Evolutionary conservation across 106 monocot species (phyloP), one percentile per base, ranked within the genome.

Genomic region (Amphibolis antarctica): DNA sequence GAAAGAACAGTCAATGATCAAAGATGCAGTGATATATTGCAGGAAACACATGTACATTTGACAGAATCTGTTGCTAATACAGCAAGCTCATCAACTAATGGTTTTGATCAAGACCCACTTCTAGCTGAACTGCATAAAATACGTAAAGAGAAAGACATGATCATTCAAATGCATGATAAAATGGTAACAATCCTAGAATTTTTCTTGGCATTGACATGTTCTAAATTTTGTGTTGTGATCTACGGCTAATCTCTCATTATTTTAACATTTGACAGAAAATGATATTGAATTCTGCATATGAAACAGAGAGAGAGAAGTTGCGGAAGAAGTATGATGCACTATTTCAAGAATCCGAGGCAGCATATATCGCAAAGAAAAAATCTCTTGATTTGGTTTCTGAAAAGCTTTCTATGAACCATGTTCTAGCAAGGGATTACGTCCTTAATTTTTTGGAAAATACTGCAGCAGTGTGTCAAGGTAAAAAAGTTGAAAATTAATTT

Each of bases 401-500:
- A 12, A 92, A 92, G 73, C 73, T 92, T 63, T 17, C 30, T 12
- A 36, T 75, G 12, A 79, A 88, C 59, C 72, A 72, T 62, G 53
- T 79, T 28, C 66, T 92, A 59, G 87, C 87, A 25, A 77, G 84
- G 69, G 75, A 86, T 66, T 80, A 90, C 63, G 68, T 90, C 48
- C 55, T 69, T 13, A 77, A 78, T 59, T 86, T 87, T 59, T 67
- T 74, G 63, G 77, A 84, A 18, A 49, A 25, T 25, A 66, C 11
- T 78, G 67, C 26, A 25, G 56, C 56, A 56, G 14, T 27, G 0
- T 4, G 36, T 36, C 36, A 36, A 36, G 36, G 36, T 36, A 36
- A 2, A 4, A 36, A 36, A 36, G n/a, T 36, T 2, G 36, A 36
- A 36, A 36, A 7, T 36, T 36, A 2, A 2, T 36, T 4, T 36